Conservation (phyloP, 2,329 filamentous ascomycete species). For the Myriosclerotinia curreyana region DNA sequence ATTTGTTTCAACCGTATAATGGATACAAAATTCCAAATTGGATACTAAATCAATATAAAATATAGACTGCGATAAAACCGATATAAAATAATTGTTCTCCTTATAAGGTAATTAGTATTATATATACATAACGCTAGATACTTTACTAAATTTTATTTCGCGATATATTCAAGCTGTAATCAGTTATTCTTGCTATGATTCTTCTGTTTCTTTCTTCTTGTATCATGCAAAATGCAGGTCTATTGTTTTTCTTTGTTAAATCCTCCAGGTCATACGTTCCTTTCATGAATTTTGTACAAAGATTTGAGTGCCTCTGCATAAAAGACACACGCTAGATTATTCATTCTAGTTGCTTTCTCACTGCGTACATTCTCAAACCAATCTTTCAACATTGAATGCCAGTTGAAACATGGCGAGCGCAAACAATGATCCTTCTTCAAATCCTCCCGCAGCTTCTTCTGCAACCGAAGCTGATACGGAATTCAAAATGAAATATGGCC, state of each 20-base stretch:
- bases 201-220: neutral
- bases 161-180: too few relatives aligned
- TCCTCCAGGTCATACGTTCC: neutral
- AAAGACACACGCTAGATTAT: neutral
- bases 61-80: too few relatives aligned
- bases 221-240: neutral
- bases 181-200: neutral
- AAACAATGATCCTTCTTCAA: too few relatives aligned
- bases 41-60: too few relatives aligned
- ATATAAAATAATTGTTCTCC: too few relatives aligned
- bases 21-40: too few relatives aligned
- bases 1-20: too few relatives aligned
- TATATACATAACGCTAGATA: too few relatives aligned
- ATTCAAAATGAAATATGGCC: slow-evolving; percentile 5
- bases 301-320: neutral
- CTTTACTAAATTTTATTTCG: too few relatives aligned
- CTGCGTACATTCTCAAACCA: neutral
- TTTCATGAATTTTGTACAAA: neutral
- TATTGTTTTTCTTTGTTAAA: neutral
- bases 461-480: neutral
- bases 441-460: neutral
- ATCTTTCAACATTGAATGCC: neutral
- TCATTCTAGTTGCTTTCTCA: neutral
- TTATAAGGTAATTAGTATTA: too few relatives aligned
- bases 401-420: neutral